Percentiles rank a stretch among this genome's conserved stretches.
Conservation (phyloP, 305 asterid species). For the Coffea humblotiana region DNA sequence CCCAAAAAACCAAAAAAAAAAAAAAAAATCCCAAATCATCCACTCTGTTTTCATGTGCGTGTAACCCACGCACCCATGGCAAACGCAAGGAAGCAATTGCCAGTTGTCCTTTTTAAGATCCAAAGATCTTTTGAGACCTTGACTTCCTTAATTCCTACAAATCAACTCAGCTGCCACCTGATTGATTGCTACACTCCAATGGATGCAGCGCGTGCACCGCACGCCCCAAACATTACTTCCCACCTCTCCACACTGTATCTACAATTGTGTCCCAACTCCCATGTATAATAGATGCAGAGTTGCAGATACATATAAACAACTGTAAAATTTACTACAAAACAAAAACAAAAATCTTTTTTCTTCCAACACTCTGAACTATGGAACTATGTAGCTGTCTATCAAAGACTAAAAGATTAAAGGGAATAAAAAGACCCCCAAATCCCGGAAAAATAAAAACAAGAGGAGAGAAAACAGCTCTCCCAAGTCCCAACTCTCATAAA, state of each 20-base stretch:
- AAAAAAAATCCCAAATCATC: neutral
- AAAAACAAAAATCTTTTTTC: neutral
- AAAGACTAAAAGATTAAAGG: neutral
- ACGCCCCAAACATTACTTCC: conserved; percentile 9
- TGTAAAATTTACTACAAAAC: neutral
- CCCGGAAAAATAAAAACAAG: conserved; percentile 12
- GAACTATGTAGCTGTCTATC: neutral
- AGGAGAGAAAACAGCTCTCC: neutral
- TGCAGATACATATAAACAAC: neutral
- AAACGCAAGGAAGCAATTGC: neutral
- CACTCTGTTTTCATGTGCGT: neutral
- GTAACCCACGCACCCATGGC: neutral
- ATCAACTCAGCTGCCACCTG: conserved; percentile 35
- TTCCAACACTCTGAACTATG: neutral
- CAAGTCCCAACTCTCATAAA: conserved; percentile 10
- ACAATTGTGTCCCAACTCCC: neutral
- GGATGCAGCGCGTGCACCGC: conserved; percentile 21
- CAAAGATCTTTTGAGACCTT: conserved; percentile 36
- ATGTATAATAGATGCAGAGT: neutral
- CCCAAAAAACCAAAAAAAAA: too few relatives aligned
- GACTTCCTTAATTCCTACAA: conserved; percentile 42
- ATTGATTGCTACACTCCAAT: conserved; percentile 34
- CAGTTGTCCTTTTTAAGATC: conserved; percentile 18
- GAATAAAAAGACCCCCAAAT: conserved; percentile 9
- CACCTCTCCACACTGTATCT: neutral